Conservation (phyloP, 495 filamentous ascomycete species). For the Elasticomyces elasticus region DNA sequence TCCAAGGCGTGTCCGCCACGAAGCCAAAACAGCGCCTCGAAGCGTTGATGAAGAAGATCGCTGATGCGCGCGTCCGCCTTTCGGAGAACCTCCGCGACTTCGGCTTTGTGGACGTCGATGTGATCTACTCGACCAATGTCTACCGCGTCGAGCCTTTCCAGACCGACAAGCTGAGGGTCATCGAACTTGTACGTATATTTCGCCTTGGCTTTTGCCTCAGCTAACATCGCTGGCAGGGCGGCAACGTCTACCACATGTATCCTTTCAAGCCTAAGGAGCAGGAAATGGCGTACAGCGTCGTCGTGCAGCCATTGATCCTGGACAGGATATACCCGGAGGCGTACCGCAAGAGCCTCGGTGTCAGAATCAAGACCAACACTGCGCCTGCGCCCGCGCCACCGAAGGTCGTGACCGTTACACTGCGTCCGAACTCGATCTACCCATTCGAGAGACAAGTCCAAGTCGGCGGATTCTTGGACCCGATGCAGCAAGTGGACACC, state of each 20-base stretch:
- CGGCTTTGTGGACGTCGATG: constrained; percentile 2
- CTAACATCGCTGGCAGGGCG: neutral
- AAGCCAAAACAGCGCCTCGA: neutral
- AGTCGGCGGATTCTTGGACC: neutral
- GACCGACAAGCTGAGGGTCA: neutral
- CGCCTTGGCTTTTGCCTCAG: neutral
- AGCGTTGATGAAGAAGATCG: neutral
- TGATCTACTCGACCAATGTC: neutral
- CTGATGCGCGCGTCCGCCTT: neutral
- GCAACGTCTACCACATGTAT: constrained; percentile 2
- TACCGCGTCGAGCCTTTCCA: constrained; percentile 9
- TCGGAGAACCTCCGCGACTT: neutral
- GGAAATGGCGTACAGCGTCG: constrained; percentile 3
- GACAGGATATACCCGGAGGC: neutral
- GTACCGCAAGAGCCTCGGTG: neutral
- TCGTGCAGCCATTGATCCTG: neutral
- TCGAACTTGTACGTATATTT: neutral
- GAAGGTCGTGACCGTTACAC: neutral
- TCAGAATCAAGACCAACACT: constrained; percentile 12
- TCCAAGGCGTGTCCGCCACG: neutral
- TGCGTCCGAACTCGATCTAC: neutral
- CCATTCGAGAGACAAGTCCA: neutral
- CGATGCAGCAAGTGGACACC: neutral
- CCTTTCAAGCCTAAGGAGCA: neutral
- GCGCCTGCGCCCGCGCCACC: neutral